These are phyloP conservation scores for Microcyclospora pomicola DNA, from an alignment of 2,329 filamentous ascomycete genomes.

Conservation along the genomic window DNA sequence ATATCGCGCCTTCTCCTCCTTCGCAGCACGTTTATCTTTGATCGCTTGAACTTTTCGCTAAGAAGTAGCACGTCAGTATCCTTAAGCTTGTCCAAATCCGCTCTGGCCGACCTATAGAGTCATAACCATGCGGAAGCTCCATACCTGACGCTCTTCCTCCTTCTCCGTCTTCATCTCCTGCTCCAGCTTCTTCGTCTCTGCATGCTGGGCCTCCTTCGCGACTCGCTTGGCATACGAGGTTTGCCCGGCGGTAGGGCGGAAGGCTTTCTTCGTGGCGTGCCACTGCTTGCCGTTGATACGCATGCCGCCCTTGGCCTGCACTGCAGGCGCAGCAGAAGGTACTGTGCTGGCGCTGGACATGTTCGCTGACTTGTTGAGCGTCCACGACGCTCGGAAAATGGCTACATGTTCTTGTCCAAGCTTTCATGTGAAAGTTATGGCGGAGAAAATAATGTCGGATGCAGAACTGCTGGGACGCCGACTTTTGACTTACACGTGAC, in stretches of 20 bases:
- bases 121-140: conserved; percentile 10
- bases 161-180: conserved; percentile 95
- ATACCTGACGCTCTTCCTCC: conserved; percentile 70
- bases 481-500: no score
- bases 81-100: not conserved
- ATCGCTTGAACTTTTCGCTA: conserved; percentile 66
- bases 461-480: no score
- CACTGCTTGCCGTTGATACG: conserved; percentile 94
- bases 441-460: no score
- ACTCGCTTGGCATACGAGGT: conserved; percentile 66
- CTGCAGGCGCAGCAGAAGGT: conserved; percentile 21
- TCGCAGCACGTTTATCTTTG: conserved; percentile 71
- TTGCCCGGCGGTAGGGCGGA: conserved; percentile 66
- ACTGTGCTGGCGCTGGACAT: conserved; percentile 9
- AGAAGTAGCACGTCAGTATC: conserved; percentile 7
- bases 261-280: conserved; percentile 71
- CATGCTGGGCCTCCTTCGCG: conserved; percentile 53
- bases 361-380: not conserved
- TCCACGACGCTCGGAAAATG: no score
- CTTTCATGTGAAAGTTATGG: no score
- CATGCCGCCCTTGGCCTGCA: conserved; percentile 40
- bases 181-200: conserved; percentile 80
- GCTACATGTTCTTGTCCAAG: no score
- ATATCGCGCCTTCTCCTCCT: conserved; percentile 86
- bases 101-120: not conserved